phyloP scores from a whole-genome alignment of 2,329 filamentous ascomycete genomes.

The Blastomyces parvus region DNA sequence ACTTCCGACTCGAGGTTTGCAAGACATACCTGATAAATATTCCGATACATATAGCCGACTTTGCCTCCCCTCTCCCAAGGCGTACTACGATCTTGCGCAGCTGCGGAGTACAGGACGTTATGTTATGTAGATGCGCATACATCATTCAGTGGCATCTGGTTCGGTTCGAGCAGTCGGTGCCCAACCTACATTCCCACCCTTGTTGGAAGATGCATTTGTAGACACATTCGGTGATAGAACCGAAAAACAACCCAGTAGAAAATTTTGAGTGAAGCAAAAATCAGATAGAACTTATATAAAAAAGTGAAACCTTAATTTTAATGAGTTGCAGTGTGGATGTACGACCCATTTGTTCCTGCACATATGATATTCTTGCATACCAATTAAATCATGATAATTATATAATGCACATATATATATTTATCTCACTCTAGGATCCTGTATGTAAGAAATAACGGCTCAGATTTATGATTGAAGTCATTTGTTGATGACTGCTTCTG shows the following conservation, averaged over 20 bases:
- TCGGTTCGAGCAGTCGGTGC: neutral
- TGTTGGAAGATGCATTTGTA: neutral
- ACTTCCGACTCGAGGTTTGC: neutral
- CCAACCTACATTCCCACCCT: neutral
- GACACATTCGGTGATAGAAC: neutral
- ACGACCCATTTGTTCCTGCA: neutral
- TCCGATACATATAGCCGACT: neutral
- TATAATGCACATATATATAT: neutral
- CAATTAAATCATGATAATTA: neutral
- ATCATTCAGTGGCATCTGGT: neutral
- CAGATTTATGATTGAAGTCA: neutral
- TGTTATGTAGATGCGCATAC: neutral
- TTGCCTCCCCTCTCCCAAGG: neutral
- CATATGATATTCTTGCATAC: neutral
- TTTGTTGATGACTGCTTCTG: neutral
- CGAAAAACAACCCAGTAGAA: neutral
- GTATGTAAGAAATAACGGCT: neutral
- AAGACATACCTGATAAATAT: neutral
- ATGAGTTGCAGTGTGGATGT: neutral
- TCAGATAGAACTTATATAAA: neutral
- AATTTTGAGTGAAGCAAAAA: neutral
- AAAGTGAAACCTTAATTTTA: no score
- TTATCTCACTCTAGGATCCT: neutral
- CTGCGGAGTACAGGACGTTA: neutral
- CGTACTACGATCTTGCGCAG: neutral